Base-by-base conservation (phyloP, 106 monocot genomes). In the Xerophyta viscosa region DNA sequence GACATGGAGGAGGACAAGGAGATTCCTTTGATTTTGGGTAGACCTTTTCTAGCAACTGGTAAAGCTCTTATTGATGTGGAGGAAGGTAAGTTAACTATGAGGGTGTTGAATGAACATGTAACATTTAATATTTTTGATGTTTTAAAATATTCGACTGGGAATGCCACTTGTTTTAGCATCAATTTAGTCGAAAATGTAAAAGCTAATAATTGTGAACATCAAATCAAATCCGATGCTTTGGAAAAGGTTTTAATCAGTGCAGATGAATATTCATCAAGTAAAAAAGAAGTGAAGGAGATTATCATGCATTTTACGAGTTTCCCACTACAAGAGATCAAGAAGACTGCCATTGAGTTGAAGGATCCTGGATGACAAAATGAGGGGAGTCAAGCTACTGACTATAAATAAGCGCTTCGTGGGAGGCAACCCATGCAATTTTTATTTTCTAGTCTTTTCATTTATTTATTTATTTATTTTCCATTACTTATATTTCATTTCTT, bases 361-460 rank as follows among this genome's bases (percentile, higher is more conserved):
- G 48, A 48, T 17, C 48, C 3, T n/a, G 2, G 4, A 12, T 2
- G 13, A 23, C 9, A 4, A 20, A 20, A 22, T 8, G 21, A 5
- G 6, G 1, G 22, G 21, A 23, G 48, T 48, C 48, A 8, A 21
- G 48, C 5, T 48, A 4, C 2, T 20, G 48, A 48, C 48, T 5
- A 20, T 20, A 48, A 48, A 48, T 18, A 36, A 48, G 48, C 48
- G n/a, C 20, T 48, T 48, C 1, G 1, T 48, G 48, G 48, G 48
- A 48, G 48, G 48, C 48, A 48, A 48, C n/a, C 48, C 48, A 42
- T n/a, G n/a, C n/a, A n/a, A n/a, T n/a, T n/a, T n/a, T 11, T 6
- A 36, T 6, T 36, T 36, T 36, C 11, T 36, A 5, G 11, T 36
- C 33, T 6, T 36, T 36, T 36, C 5, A 6, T 36, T 36, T 36